A percentile compares a stretch with the other conserved stretches of the same genome.
These are phyloP conservation scores for Melampsora americana DNA, from an alignment of 1,284 basidiomycete species.

Conservation along the genomic window DNA sequence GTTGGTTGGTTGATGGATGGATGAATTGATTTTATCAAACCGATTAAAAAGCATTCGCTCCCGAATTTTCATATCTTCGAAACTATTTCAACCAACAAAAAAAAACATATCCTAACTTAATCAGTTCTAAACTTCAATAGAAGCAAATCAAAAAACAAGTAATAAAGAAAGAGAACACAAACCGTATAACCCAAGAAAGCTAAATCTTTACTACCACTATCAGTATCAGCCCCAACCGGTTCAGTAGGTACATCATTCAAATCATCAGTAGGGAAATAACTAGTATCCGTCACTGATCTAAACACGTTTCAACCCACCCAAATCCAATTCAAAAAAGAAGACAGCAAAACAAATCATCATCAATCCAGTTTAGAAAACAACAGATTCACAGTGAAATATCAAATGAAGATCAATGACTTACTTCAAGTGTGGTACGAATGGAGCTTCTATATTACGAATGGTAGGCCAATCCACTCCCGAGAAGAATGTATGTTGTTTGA, in stretches of 20 bases:
- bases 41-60: conserved; percentile 20
- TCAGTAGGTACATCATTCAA: conserved; percentile 75
- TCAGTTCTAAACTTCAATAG: neutral
- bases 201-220: conserved; percentile 75
- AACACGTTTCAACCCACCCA: conserved; percentile 41
- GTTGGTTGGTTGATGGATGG: too few species aligned
- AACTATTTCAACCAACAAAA: conserved; percentile 11
- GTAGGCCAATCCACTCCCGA: conserved; percentile 91
- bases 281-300: conserved; percentile 84
- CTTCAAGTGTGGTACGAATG: conserved; percentile 85
- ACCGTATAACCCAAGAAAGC: conserved; percentile 77
- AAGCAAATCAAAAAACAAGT: neutral
- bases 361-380: neutral
- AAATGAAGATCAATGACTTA: conserved; percentile 42
- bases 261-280: conserved; percentile 96
- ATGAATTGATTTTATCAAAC: neutral
- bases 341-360: neutral
- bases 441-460: conserved; percentile 87
- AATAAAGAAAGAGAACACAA: conserved; percentile 6
- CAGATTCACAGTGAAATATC: neutral
- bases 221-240: conserved; percentile 66
- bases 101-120: neutral
- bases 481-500: conserved; percentile 77
- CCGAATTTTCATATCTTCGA: conserved; percentile 42
- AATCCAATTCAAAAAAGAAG: too few species aligned